Evolutionary conservation across 2,329 filamentous ascomycete species (phyloP), one percentile per base, ranked within the genome.

Genomic region (Ascosphaera apis): DNA sequence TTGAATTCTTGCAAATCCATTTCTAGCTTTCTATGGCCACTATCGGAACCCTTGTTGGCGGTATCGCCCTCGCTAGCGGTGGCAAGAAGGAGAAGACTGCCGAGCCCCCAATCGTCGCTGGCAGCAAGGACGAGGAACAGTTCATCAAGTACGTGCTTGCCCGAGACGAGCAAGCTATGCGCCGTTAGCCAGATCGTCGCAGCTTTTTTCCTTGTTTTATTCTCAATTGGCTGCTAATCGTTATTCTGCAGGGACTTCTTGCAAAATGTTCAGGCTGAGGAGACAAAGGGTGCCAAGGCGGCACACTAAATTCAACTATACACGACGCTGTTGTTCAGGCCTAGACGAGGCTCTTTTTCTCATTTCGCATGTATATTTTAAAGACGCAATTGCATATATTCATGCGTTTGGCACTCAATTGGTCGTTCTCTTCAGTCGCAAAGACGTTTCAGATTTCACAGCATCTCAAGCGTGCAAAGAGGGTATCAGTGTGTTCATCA

Each of bases 51-150:
- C 51, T 63, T 15, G 65, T 65, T 48, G 57, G 55, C 40, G 59
- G 60, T 41, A 53, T 55, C 44, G 58, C 48, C 41, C 51, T 62
- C 43, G 55, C 57, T 34, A 55, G 57, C 44, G 60, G 61, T 41
- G 50, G 51, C 44, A 61, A 64, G 50, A 54, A 58, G 45, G 52
- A 58, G 41, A 55, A 58, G 43, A 47, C 54, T 44, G 51, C 58
- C 41, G 56, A 56, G 40, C 71, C 71, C 37, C 66, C 69, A 31
- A 69, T 74, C 56, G 69, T 72, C 50, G 70, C 71, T 36, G 59
- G 61, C 48, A 73, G 66, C 59, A 72, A 72, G 56, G 70, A 74
- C 46, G 71, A 76, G 59, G 71, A 74, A 59, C 64, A 65, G 49
- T 76, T 75, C 54, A 70, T 76, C 50, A 66, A 72, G 71, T 76